Base-by-base conservation (phyloP, 352 stramenopile species). In the Phytophthora sp. region DNA sequence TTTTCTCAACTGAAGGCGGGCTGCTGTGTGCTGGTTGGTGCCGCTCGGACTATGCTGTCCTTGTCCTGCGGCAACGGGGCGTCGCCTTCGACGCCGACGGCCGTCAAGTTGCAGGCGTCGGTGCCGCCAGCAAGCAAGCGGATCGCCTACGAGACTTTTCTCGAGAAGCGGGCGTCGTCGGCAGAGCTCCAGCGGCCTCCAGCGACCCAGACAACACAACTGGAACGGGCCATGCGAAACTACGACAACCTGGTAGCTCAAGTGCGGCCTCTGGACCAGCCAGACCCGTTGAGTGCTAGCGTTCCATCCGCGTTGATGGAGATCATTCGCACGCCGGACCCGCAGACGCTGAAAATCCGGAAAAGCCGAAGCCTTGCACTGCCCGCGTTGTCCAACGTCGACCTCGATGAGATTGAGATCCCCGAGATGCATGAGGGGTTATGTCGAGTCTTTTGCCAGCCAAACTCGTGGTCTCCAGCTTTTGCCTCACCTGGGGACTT, bases 401-500 rank as follows among this genome's bases (percentile, higher is more conserved):
- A 66, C 45, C 54, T 77, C 49, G 83, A 92, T 23, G 80, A 92
- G 45, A 74, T 89, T n/a, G 61, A 76, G 20, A 81, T 92, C 38
- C 82, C 86, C 1, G 80, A 90, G n/a, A 77, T 77, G 42, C 69
- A 90, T 41, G 71, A 89, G 46, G 82, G 69, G 35, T 49, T 89
- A 15, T 92, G 87, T 50, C 77, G 88, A 28, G 68, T 68, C 45
- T 94, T 91, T 28, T 92, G 79, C 18, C 67, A 77, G 28, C 82
- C 79, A 10, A 78, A 81, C 6, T 75, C 56, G 7, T 94, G 86
- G 86, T 94, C 86, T 17, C 76, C 79, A 1, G 78, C 79, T 20
- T 94, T 94, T 63, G 78, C 86, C 4, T 86, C 78, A 2, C 77
- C 86, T 2, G 81, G 80, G 1, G 86, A 94, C 46, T 94, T 92